phyloP scores from a whole-genome alignment of 2,329 filamentous ascomycete genomes.

The Fusarium sp. region DNA sequence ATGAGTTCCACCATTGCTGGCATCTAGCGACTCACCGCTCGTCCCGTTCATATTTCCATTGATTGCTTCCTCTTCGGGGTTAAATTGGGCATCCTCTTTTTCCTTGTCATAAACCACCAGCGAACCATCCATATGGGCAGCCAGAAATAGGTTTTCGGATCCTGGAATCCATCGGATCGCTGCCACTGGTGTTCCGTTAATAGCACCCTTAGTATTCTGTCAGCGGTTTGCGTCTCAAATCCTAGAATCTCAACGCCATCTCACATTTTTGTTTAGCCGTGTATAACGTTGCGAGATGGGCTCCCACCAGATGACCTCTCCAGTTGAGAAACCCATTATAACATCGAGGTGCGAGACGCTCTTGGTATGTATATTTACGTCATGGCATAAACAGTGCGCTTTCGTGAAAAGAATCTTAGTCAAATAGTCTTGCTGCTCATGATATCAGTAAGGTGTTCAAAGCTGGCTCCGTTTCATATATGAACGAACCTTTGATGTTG shows the following conservation, averaged over 20 bases:
- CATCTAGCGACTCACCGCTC: slow-evolving; percentile 60
- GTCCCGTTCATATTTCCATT: slow-evolving; percentile 59
- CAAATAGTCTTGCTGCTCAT: slow-evolving; percentile 80
- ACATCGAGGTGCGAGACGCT: slow-evolving; percentile 85
- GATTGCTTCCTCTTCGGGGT: slow-evolving; percentile 71
- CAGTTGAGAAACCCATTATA: slow-evolving; percentile 94
- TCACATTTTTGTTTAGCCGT: slow-evolving; percentile 92
- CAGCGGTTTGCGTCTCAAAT: slow-evolving; percentile 7
- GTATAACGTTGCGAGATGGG: slow-evolving; percentile 96
- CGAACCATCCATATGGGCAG: slow-evolving; percentile 90
- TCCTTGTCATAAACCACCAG: slow-evolving; percentile 97
- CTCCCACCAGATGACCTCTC: slow-evolving; percentile 99
- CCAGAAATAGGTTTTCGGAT: slow-evolving; percentile 92
- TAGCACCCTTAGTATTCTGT: slow-evolving; percentile 71
- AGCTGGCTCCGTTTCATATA: not conserved
- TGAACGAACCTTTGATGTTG: slow-evolving; percentile 71
- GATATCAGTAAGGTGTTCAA: slow-evolving; percentile 43
- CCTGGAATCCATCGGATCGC: slow-evolving; percentile 94
- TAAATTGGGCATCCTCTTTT: slow-evolving; percentile 87
- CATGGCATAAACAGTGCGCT: slow-evolving; percentile 93
- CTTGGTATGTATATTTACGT: slow-evolving; percentile 88
- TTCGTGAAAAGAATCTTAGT: slow-evolving; percentile 98
- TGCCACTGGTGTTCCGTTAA: slow-evolving; percentile 86
- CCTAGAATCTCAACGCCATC: slow-evolving; percentile 39
- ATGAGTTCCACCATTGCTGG: slow-evolving; percentile 49